Base-by-base conservation (phyloP, 768 basidiomycete species). In the Leccinum uliginosum region DNA sequence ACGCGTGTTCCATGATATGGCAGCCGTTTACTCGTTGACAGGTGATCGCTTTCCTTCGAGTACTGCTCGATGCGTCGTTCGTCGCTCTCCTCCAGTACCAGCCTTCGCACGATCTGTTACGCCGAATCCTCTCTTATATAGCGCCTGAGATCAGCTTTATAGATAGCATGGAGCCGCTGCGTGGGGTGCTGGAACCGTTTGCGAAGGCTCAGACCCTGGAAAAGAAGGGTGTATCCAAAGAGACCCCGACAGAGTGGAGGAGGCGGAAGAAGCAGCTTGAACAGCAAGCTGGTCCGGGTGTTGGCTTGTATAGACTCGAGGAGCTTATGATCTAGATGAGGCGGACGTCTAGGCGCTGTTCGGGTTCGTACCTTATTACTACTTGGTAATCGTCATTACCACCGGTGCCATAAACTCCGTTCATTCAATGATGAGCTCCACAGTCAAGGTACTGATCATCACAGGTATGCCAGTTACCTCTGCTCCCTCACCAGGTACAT, bases 241-340 rank as follows among this genome's bases (percentile, higher is more conserved):
- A 72, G 56, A 65, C 65, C 6, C 54, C 59, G 21, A 66, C 59
- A 9, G 83, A 84, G 65, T 80, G 79, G 82, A 78, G 75, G 60
- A 78, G 76, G 69, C 73, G 82, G 64, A 77, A 74, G 65, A 84
- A 80, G 68, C 71, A 76, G 59, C 76, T 75, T n/a, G 78, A 77
- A 34, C 81, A 83, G 60, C 80, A 78, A 57, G 75, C 77, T 19
- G 76, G 73, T 29, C 74, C 83, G 54, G 77, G 76, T 32, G 75
- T 89, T 54, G 86, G 87, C 21, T 62, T 83, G 61, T 91, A 91
- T 70, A 84, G 82, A 69, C 65, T 91, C 58, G 89, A 91, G 62
- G 86, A 89, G 63, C 74, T 92, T 60, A 73, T 79, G 32, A 68
- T 89, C 57, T 87, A 74, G 45, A 48, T 2, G 17, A 15, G 21